Evolutionary conservation across 2,329 filamentous ascomycete genomes (phyloP), one percentile per base, ranked within the genome.

Genomic region (Exophiala oligosperma): DNA sequence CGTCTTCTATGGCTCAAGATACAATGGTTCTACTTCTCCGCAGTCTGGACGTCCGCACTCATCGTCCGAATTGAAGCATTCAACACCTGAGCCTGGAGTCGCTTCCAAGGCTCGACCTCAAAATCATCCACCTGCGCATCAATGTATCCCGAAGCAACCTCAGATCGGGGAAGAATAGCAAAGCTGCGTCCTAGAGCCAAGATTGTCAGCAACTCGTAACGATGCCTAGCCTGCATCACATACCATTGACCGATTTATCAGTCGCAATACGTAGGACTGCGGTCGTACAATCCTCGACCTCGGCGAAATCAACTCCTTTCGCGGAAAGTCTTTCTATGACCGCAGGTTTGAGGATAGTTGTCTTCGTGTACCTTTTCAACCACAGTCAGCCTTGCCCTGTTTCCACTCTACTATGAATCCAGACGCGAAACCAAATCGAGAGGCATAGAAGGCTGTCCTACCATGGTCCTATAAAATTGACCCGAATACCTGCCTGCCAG

Each of bases 381-480:
- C 28, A 32, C n/a, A 32, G 38, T 28, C 41, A 40, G 17, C 24
- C 26, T 4, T 28, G 4, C 4, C 7, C 26, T 28, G 26, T 28
- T 28, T 28, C 26, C 26, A 7, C 26, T 28, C 26, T 28, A 28
- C 26, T 28, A 7, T 4, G 7, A 28, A 28, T 7, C 26, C 7
- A 28, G 26, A 28, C 11, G 4, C 21, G 12, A 24, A 14, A 14
- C 8, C 21, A 47, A 6, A 7, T 8, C 11, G 26, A 28, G 26
- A 28, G 7, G 26, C 26, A 28, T 28, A 4, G 26, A 28, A 28
- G 26, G 26, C 7, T 28, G 26, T 28, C 26, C 26, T 50, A 41
- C 72, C 71, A 74, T 2, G 73, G 72, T 2, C 70, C 70, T 24
- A 74, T 71, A 17, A 71, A 52, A 52, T 75, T 75, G 1, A 75